Evolutionary conservation across 768 basidiomycete genomes (phyloP), one percentile per base, ranked within the genome.

Genomic region (Naganishia kalamii): DNA sequence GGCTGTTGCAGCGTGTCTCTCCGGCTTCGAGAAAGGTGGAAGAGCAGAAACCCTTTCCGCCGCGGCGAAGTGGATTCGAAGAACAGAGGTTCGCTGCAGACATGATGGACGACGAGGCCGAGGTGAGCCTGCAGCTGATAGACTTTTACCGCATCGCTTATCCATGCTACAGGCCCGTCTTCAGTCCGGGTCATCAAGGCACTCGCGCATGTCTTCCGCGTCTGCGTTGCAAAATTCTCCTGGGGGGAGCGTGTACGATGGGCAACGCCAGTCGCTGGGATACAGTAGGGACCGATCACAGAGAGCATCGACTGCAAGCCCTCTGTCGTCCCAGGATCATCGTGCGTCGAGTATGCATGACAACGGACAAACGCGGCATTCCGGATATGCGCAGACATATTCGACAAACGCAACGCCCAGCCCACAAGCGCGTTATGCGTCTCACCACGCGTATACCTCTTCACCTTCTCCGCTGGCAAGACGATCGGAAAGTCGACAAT

Each of bases 401-500:
- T 23, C 7, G 21, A 23, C 12, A n/a, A 44, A n/a, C 37, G 11
- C 37, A 5, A 57, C 54, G 6, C 54, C 54, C 15, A 57, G 54
- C 27, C 54, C 54, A 12, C 54, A 57, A 27, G 32, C 29, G 3
- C 33, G 54, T 4, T 57, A 57, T 25, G 54, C 35, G 21, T n/a
- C 54, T 13, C 43, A 44, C 21, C 43, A 44, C 19, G 37, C 35
- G 4, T 40, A 57, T 35, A 57, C 54, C 4, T 37, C 54, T 15
- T 57, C 54, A 8, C 54, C 54, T 19, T 57, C 54, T 25, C 54
- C 54, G 6, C 54, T 57, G 4, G 54, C 54, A 7, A 33, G 54
- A 3, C 37, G 54, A 27, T 57, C 54, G 10, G 54, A 57, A 15
- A 57, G 54, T 25, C 32, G 54, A 40, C 54, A 57, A 41, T 41